phyloP scores from a whole-genome alignment of 2,329 filamentous ascomycete species.

The Colletotrichum trifolii region DNA sequence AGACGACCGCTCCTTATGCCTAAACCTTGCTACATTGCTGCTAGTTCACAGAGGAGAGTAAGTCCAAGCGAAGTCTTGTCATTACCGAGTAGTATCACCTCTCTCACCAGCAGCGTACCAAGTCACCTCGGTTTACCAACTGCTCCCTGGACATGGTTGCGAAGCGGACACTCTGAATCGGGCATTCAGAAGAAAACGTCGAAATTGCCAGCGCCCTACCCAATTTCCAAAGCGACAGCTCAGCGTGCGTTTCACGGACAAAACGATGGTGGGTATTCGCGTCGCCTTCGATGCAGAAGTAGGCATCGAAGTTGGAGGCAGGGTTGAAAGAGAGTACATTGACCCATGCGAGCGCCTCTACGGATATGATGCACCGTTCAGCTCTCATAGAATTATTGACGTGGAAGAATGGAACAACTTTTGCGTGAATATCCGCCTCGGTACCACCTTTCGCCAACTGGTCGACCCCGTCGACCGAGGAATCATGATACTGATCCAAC shows the following conservation, averaged over 20 bases:
- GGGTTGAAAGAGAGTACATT: not conserved
- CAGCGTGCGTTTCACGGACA: not conserved
- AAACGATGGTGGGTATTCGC: not conserved
- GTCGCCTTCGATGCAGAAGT: constrained; percentile 1
- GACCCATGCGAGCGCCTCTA: not conserved
- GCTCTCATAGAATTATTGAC: not conserved
- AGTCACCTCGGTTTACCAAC: too few relatives aligned
- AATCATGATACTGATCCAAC: constrained; percentile 3
- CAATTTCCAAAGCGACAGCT: not conserved
- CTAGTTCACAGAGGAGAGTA: too few relatives aligned
- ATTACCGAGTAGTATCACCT: too few relatives aligned
- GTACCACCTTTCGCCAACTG: not conserved
- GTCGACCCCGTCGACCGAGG: not conserved
- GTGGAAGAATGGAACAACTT: constrained; percentile 1
- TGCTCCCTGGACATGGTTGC: too few relatives aligned
- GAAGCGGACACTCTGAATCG: too few relatives aligned
- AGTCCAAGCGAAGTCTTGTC: too few relatives aligned
- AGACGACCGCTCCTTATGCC: too few relatives aligned
- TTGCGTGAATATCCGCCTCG: constrained; percentile 6
- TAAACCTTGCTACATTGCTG: too few relatives aligned
- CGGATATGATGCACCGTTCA: not conserved
- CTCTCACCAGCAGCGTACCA: too few relatives aligned
- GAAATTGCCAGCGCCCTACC: not conserved
- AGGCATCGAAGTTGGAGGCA: not conserved
- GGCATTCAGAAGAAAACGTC: too few relatives aligned